Conservation (phyloP, 257 asterid species). For the Jasminum sambac region DNA sequence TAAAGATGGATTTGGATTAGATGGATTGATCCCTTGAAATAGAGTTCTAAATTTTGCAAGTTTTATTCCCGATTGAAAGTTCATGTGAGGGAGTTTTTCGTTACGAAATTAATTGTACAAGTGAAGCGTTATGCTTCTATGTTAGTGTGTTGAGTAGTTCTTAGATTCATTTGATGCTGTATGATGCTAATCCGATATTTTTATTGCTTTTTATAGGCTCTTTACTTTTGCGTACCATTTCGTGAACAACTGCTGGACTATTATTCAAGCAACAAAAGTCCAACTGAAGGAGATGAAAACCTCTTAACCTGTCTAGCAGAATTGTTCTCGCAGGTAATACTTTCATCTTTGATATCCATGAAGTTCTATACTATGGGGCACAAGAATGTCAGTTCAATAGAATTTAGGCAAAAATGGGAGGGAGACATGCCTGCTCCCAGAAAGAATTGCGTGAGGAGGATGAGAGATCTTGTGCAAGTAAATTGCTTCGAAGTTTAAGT, state of each 20-base stretch:
- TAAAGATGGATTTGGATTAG: not conserved
- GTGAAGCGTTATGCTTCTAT: slow-evolving; percentile 12
- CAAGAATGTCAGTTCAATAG: not conserved
- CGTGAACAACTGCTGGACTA: slow-evolving; percentile 82
- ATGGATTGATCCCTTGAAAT: not conserved
- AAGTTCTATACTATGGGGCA: not conserved
- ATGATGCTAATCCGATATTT: slow-evolving; percentile 1
- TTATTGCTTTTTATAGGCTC: slow-evolving; percentile 55
- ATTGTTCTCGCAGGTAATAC: slow-evolving; percentile 73
- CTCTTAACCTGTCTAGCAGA: slow-evolving; percentile 90
- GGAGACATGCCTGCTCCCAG: not conserved
- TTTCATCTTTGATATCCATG: slow-evolving; percentile 12
- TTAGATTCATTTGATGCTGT: not conserved
- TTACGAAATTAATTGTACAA: slow-evolving; percentile 8
- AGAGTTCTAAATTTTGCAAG: slow-evolving; percentile 1
- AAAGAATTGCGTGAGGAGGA: not conserved
- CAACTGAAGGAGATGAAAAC: slow-evolving; percentile 70
- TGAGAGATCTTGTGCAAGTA: not conserved
- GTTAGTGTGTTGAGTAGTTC: not conserved
- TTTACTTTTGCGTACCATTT: slow-evolving; percentile 86
- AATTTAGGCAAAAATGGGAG: not conserved
- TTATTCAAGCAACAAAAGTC: slow-evolving; percentile 57
- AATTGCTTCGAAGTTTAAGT: not conserved
- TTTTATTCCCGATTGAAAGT: not conserved
- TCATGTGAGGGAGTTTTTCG: not conserved